A percentile compares a stretch with the other conserved stretches of the same genome.
These are phyloP conservation scores for Neopestalotiopsis sp. DNA, from an alignment of 2,329 filamentous ascomycete species.

Conservation along the genomic window DNA sequence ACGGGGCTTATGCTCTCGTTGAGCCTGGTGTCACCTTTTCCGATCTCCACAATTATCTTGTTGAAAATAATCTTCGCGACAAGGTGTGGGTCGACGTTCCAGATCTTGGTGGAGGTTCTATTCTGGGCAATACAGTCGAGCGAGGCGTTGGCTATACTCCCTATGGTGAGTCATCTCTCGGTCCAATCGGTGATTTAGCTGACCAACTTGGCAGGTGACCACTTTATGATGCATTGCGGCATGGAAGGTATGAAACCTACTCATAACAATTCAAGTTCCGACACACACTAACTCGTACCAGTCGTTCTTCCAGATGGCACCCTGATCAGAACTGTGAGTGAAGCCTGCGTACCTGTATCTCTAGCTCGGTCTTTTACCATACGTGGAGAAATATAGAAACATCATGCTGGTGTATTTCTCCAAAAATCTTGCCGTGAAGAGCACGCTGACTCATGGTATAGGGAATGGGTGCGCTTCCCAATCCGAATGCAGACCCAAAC, in stretches of 20 bases:
- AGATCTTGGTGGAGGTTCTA: slow-evolving; percentile 47
- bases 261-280: slow-evolving; percentile 33
- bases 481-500: not conserved
- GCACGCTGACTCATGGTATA: not conserved
- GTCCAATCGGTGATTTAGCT: slow-evolving; percentile 38
- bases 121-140: slow-evolving; percentile 52
- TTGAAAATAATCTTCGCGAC: slow-evolving; percentile 43
- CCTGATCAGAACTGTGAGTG: slow-evolving; percentile 40
- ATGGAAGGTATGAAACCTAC: slow-evolving; percentile 49
- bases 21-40: slow-evolving; percentile 62
- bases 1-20: slow-evolving; percentile 54
- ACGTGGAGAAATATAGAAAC: not conserved
- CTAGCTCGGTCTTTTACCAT: not conserved
- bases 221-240: slow-evolving; percentile 40
- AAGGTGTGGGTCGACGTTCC: slow-evolving; percentile 49
- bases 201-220: not conserved
- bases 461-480: slow-evolving; percentile 40
- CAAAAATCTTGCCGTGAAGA: not conserved
- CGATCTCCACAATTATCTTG: slow-evolving; percentile 54
- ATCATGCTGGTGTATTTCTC: not conserved
- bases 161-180: slow-evolving; percentile 36
- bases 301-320: not conserved
- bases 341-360: not conserved
- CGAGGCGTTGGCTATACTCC: slow-evolving; percentile 52
- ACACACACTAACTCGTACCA: not conserved